Percentiles rank a stretch among this genome's conserved stretches.
phyloP scores from a whole-genome alignment of 1,284 basidiomycete genomes.

The Puccinia coronata region DNA sequence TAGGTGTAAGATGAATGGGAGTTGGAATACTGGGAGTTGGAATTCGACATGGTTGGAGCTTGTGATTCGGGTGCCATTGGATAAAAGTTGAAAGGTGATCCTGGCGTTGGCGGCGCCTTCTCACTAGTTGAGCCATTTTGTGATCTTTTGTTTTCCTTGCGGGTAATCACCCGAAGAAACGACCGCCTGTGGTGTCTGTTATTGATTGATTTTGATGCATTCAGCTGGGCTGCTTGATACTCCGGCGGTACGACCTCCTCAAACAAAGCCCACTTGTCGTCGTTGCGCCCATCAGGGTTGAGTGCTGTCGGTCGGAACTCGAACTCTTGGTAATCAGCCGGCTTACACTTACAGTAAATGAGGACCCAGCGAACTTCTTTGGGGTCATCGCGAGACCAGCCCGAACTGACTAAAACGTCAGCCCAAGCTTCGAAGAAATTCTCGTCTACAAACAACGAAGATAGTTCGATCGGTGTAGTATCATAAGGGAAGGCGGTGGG shows the following conservation, averaged over 20 bases:
- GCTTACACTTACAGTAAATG: slow-evolving; percentile 54
- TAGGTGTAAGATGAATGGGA: slow-evolving; percentile 7
- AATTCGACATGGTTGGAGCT: neutral
- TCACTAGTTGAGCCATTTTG: neutral
- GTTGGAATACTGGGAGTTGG: neutral
- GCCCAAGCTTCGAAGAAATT: slow-evolving; percentile 57
- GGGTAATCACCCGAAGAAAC: slow-evolving; percentile 16
- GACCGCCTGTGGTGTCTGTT: neutral
- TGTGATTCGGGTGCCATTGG: slow-evolving; percentile 4
- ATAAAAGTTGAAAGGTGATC: neutral
- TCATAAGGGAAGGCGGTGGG: slow-evolving; percentile 55
- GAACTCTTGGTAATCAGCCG: slow-evolving; percentile 49
- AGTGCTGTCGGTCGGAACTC: slow-evolving; percentile 13
- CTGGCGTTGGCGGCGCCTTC: neutral
- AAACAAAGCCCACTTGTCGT: slow-evolving; percentile 56
- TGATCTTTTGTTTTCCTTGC: slow-evolving; percentile 20
- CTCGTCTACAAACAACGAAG: slow-evolving; percentile 53
- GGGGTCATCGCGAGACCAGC: slow-evolving; percentile 56
- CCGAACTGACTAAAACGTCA: slow-evolving; percentile 55
- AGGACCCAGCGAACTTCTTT: slow-evolving; percentile 56
- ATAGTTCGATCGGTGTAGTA: slow-evolving; percentile 53
- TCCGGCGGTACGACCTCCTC: slow-evolving; percentile 56
- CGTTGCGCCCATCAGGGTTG: slow-evolving; percentile 51
- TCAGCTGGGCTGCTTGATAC: slow-evolving; percentile 51
- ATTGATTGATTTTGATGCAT: neutral